Evolutionary conservation across 129 eudicot species (phyloP).

Genomic region (Cynara cardunculus): DNA sequence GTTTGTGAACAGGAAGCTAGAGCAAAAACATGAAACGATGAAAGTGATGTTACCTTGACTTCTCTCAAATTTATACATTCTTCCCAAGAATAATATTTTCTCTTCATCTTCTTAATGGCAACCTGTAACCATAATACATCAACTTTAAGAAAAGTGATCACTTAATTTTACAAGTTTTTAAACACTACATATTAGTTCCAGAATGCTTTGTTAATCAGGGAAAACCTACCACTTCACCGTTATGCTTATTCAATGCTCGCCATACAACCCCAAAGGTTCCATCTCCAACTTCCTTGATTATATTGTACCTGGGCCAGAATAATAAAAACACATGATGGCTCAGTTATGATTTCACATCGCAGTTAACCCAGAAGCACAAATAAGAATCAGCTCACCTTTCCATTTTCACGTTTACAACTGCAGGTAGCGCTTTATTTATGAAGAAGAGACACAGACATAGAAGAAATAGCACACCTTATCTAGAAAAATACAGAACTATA

Average conservation of each 20-base stretch:
- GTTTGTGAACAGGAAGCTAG: constrained; percentile 1
- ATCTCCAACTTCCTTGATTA: constrained; percentile 84
- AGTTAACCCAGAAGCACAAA: neutral
- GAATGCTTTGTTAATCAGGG: neutral
- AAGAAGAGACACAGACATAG: constrained; percentile 20
- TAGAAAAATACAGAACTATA: constrained; percentile 29
- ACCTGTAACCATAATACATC: constrained; percentile 49
- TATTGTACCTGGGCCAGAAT: constrained; percentile 47
- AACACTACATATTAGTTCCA: neutral
- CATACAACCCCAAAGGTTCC: constrained; percentile 95
- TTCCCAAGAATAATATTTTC: constrained; percentile 91
- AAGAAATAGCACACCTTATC: constrained; percentile 25
- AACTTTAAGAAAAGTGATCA: neutral
- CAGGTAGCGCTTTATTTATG: constrained; percentile 41
- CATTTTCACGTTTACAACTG: constrained; percentile 44
- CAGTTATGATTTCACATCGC: neutral
- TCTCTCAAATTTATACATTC: constrained; percentile 95
- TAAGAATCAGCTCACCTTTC: constrained; percentile 60
- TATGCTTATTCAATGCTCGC: constrained; percentile 77
- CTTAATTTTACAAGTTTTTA: neutral
- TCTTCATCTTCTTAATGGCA: constrained; percentile 93
- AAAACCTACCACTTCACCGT: constrained; percentile 77
- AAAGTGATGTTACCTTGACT: constrained; percentile 64
- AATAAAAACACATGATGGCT: neutral
- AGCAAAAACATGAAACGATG: neutral